Base-by-base conservation (phyloP, 768 basidiomycete species). In the Mycena metata region DNA sequence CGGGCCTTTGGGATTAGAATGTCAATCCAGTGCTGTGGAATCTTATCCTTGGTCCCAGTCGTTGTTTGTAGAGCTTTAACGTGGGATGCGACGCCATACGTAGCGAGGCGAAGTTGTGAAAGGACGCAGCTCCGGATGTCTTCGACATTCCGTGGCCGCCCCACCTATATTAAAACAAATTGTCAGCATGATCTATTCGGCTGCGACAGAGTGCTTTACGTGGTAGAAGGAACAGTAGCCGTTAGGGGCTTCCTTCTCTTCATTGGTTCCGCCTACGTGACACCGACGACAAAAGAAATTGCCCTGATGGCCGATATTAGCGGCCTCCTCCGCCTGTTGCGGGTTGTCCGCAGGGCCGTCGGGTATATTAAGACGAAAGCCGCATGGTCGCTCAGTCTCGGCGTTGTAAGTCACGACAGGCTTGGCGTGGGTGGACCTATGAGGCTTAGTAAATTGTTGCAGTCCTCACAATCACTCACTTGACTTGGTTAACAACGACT, bases 211-310 rank as follows among this genome's bases (percentile, higher is more conserved):
- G n/a, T n/a, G n/a, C n/a, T n/a, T n/a, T n/a, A n/a, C n/a, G n/a
- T n/a, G n/a, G n/a, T 58, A 52, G 9, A 65, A 59, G 2, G 64
- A 33, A 49, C 77, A 73, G 72, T 76, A 83, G 3, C 81, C 80
- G 9, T 70, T 56, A 30, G 80, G 64, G 0, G 72, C 69, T 39
- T 76, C 73, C 24, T 77, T 81, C 10, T 70, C 4, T 15, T 67
- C 68, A 21, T 75, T 62, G 0, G 69, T 73, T 3, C 80, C 79
- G 3, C 83, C 80, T 8, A 72, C 73, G 16, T 72, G 0, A 52
- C 80, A 83, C n/a, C 75, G 77, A 0, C 79, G 74, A 65, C 83
- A 85, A 13, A 70, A 73, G 13, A 69, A 68, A 39, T 83, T 84
- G 2, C 77, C 80, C 7, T 77, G 72, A 0, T 76, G 62, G 0